phyloP scores from a whole-genome alignment of 2,329 filamentous ascomycete species.

The Aspergillus quadricinctus region DNA sequence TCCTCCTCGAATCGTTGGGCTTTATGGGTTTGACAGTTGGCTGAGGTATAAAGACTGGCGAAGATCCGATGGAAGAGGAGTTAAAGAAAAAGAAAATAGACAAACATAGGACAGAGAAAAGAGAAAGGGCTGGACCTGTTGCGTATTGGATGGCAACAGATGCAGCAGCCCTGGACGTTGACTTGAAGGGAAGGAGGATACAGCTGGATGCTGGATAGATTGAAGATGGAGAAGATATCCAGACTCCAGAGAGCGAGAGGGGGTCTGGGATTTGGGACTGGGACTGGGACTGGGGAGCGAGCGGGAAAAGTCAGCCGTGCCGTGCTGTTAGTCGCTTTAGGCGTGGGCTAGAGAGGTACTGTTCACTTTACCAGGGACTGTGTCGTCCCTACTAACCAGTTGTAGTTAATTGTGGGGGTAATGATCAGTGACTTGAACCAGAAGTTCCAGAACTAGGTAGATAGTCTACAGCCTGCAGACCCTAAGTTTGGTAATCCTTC shows the following conservation, averaged over 20 bases:
- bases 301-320: conserved; percentile 10
- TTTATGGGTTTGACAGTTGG: not conserved
- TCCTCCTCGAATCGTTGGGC: not conserved
- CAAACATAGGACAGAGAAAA: not conserved
- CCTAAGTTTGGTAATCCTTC: not conserved
- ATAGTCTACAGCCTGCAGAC: not conserved
- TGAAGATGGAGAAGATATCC: conserved; percentile 4
- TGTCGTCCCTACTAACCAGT: not conserved
- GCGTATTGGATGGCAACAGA: not conserved
- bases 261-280: not conserved
- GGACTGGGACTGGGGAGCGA: not conserved
- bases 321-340: not conserved
- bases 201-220: not conserved
- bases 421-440: not conserved
- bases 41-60: not conserved
- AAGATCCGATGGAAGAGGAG: not conserved
- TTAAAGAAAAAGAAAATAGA: not conserved
- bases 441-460: too few species aligned
- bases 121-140: not conserved
- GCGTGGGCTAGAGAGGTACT: not conserved
- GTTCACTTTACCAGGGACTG: not conserved
- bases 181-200: not conserved
- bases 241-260: not conserved
- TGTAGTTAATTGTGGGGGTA: not conserved
- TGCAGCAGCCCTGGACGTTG: not conserved